Evolutionary conservation across 2,329 filamentous ascomycete genomes (phyloP), one percentile per base, ranked within the genome.

Genomic region (Phialophora macrospora): DNA sequence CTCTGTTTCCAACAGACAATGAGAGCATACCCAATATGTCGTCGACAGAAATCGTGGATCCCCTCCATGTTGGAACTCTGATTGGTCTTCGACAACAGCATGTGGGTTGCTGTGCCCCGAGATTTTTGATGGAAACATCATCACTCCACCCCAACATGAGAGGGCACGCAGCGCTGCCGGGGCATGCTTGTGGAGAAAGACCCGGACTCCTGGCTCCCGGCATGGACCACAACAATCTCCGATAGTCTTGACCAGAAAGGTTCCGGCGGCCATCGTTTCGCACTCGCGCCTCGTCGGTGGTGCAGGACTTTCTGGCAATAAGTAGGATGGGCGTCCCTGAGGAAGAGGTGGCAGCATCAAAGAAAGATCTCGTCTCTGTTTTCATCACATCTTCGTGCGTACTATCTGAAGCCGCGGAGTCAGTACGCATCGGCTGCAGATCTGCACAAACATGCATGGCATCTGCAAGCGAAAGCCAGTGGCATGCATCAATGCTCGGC

Each of bases 191-290:
- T 11, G 34, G 41, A 38, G 14, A 30, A 62, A 28, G 26, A 8
- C 22, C 17, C 46, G 30, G 58, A 28, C 26, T 34, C 17, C 38
- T 44, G 38, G 38, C 6, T n/a, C 52, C 28, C 52, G 52, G 60
- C 14, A 8, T 58, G 65, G 56, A 67, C 65, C 65, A 59, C 65
- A 67, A 62, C 54, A 62, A 62, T 62, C 54, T 67, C 65, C 65
- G 64, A 60, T 3, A 24, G 20, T 17, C 24, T 49, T 14, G 22
- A 34, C 24, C 3, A 59, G 20, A 48, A 59, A n/a, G n/a, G 12
- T 20, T 41, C 41, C 8, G 57, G 57, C 44, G 20, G 51, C 57
- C 57, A 24, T 51, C 44, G 17, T 9, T 46, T 20, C 26, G 17
- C 28, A 48, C 38, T 41, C 38, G 14, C 4, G 3, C 4, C 14